Base-by-base conservation (phyloP, 495 filamentous ascomycete genomes). In the Pyronema domesticum region DNA sequence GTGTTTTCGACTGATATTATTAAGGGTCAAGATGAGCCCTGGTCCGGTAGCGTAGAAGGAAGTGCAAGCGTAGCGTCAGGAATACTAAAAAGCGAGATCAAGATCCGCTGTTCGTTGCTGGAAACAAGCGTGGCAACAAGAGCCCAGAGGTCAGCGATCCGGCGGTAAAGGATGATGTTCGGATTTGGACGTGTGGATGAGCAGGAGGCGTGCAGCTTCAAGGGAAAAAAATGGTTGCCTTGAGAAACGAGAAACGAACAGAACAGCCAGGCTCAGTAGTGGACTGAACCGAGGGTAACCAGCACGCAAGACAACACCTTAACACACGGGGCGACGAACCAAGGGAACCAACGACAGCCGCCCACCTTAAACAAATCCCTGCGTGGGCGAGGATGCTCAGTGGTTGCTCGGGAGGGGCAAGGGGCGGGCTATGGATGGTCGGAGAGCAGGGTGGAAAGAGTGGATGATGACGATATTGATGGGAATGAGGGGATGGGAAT, bases 31-130 rank as follows among this genome's bases (percentile, higher is more conserved):
- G 36, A 35, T 11, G 30, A 36, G 19, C 47, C 47, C 30, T 34
- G 47, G 19, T 30, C 47, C 47, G 23, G 47, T 50, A 50, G 47
- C 47, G 47, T 50, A 11, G 47, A 50, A 50, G 47, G 47, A 50
- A 50, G 47, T 50, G 47, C 47, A 36, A 30, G 18, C 34, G 47
- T 36, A 50, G 47, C 47, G 47, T 13, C 7, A 50, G 6, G 47
- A 50, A 19, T 50, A 19, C 23, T 35, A 4, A 19, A 50, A 13
- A 17, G 11, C 10, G 47, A 50, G 47, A 36, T 47, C 10, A 18
- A 50, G 47, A 36, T 47, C 45, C 19, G 47, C 13, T 50, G 19
- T 23, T 42, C 39, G 39, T 42, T 50, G 30, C 47, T 50, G 47
- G 23, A 50, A 36, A 17, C 11, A 50, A 18, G 34, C 23, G 47